Conservation (phyloP, 306 rosid species). For the Medicago truncatula region MtrunA17r5.0-ANR NC_053042.1:9035501-9036000, state of each 20-base stretch:
- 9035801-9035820: neutral
- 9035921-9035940: too few relatives aligned
- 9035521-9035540: conserved; percentile 9
- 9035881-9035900: conserved; percentile 5
- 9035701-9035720: too few relatives aligned
- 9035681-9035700: conserved; percentile 12
- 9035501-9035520: neutral
- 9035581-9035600: neutral
- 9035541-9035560: neutral
- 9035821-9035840: conserved; percentile 2
- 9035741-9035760: neutral
- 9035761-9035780: conserved; percentile 17
- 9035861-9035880: neutral
- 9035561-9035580: neutral
- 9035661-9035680: conserved; percentile 28
- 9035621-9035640: neutral
- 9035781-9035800: neutral
- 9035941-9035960: neutral
- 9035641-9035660: neutral
- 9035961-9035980: neutral
- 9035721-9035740: too few relatives aligned
- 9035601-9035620: accelerated
- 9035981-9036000: neutral
- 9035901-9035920: neutral
- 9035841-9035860: neutral